Conservation (phyloP, 116 monocot genomes). For the Iris pallida region DNA sequence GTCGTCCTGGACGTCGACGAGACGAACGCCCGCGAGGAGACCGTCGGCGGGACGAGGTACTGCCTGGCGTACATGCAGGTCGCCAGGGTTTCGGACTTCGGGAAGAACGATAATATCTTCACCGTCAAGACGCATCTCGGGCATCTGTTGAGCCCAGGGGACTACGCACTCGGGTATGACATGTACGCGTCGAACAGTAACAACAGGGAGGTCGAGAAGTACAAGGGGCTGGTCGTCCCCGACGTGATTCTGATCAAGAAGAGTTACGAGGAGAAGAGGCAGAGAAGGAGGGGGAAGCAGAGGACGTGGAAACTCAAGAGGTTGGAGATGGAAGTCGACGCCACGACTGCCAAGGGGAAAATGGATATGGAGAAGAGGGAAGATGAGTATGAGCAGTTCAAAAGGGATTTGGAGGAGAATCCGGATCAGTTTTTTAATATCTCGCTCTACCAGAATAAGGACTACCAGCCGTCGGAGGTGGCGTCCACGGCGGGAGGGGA, state of each 20-base stretch:
- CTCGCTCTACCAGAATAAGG: conserved; percentile 59
- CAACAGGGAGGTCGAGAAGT: conserved; percentile 58
- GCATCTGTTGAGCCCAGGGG: conserved; percentile 65
- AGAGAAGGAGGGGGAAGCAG: conserved; percentile 36
- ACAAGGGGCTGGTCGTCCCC: conserved; percentile 58
- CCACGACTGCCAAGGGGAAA: conserved; percentile 18
- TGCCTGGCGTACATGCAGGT: conserved; percentile 50
- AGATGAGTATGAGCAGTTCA: conserved; percentile 63
- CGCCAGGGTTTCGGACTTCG: conserved; percentile 73
- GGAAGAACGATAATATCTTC: conserved; percentile 60
- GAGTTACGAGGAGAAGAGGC: conserved; percentile 65
- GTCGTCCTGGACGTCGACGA: conserved; percentile 63
- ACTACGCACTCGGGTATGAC: conserved; percentile 79
- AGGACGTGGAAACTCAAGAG: conserved; percentile 77
- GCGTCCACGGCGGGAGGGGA: conserved; percentile 61
- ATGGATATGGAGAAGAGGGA: conserved; percentile 57
- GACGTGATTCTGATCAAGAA: conserved; percentile 77
- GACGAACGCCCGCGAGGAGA: conserved; percentile 24
- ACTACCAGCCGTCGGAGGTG: conserved; percentile 59
- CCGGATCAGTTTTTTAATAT: conserved; percentile 58
- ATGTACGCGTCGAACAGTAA: conserved; percentile 64
- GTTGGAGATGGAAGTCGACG: conserved; percentile 62
- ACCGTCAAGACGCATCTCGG: conserved; percentile 68
- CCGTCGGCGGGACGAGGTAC: conserved; percentile 49
- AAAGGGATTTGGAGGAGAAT: conserved; percentile 67